Conservation (phyloP, 2,329 filamentous ascomycete genomes). For the Phyllosticta citrichinensis region DNA sequence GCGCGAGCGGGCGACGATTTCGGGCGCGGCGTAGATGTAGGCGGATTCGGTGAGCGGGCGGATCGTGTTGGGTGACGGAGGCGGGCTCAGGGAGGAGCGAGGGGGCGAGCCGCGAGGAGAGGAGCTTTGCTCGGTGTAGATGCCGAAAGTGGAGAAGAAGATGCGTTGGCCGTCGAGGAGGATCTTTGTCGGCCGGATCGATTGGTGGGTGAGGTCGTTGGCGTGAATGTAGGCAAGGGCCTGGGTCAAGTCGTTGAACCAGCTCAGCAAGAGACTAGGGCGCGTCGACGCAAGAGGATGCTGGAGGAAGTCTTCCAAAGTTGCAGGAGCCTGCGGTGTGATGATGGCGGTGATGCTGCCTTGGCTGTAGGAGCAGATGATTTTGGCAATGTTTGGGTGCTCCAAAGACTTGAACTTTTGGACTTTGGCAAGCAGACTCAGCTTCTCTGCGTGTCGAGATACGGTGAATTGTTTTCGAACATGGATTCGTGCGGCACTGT, state of each 20-base stretch:
- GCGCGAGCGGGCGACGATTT: constrained; percentile 21
- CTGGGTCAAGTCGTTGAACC: constrained; percentile 31
- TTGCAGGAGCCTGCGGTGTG: constrained; percentile 24
- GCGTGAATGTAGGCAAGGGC: constrained; percentile 29
- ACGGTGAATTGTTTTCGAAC: constrained; percentile 29
- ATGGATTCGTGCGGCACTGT: constrained; percentile 24
- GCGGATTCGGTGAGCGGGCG: constrained; percentile 22
- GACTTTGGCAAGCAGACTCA: constrained; percentile 26
- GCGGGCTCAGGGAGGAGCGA: constrained; percentile 19
- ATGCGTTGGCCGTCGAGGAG: constrained; percentile 26
- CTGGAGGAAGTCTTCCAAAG: constrained; percentile 28
- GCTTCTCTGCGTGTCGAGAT: constrained; percentile 26
- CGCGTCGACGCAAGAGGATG: constrained; percentile 23
- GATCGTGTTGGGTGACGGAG: constrained; percentile 7
- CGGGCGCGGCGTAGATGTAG: constrained; percentile 31
- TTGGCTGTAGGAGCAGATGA: constrained; percentile 30
- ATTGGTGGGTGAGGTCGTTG: constrained; percentile 24
- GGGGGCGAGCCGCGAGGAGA: constrained; percentile 10
- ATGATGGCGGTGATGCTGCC: constrained; percentile 27
- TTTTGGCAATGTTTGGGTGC: constrained; percentile 28
- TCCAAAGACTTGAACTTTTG: constrained; percentile 28
- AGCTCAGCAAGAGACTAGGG: constrained; percentile 26
- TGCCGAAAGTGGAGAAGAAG: constrained; percentile 27
- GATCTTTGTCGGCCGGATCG: constrained; percentile 30
- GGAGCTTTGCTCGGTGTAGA: constrained; percentile 12